Evolutionary conservation across 768 basidiomycete species (phyloP).

Genomic region (Mycena amicta): DNA sequence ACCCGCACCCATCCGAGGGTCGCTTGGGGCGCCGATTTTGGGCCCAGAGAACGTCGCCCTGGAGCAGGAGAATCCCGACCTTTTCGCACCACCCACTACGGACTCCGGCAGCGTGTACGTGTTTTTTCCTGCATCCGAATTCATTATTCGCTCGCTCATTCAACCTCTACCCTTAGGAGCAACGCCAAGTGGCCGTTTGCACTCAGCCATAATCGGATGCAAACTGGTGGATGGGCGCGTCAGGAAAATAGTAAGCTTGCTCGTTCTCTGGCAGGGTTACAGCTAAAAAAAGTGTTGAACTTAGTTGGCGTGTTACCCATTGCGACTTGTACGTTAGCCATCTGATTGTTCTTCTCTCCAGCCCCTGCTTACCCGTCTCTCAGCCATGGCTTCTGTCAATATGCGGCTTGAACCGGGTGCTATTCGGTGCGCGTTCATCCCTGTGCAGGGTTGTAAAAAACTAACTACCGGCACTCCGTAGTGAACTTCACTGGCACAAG

Average conservation of each 20-base stretch:
- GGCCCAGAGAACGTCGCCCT: constrained; percentile 44
- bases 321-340: constrained; percentile 46
- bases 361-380: constrained; percentile 7
- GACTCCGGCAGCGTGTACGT: constrained; percentile 47
- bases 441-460: too few relatives aligned
- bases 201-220: constrained; percentile 58
- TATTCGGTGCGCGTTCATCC: constrained; percentile 38
- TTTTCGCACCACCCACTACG: constrained; percentile 47
- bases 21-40: constrained; percentile 43
- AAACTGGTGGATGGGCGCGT: constrained; percentile 62
- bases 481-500: constrained; percentile 59
- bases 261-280: too few relatives aligned
- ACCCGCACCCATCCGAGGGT: constrained; percentile 41
- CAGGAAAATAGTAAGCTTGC: constrained; percentile 48
- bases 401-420: constrained; percentile 56
- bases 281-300: too few relatives aligned
- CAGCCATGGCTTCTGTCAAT: constrained; percentile 49
- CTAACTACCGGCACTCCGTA: too few relatives aligned
- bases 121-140: too few relatives aligned
- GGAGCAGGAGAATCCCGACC: constrained; percentile 47
- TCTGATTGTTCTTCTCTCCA: not conserved
- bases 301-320: constrained; percentile 52
- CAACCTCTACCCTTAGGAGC: constrained; percentile 27
- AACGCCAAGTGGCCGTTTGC: constrained; percentile 63
- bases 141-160: not conserved